These are phyloP conservation scores for Epicoccum sorghinum DNA, from an alignment of 2,329 filamentous ascomycete species.

Conservation along the genomic window DNA sequence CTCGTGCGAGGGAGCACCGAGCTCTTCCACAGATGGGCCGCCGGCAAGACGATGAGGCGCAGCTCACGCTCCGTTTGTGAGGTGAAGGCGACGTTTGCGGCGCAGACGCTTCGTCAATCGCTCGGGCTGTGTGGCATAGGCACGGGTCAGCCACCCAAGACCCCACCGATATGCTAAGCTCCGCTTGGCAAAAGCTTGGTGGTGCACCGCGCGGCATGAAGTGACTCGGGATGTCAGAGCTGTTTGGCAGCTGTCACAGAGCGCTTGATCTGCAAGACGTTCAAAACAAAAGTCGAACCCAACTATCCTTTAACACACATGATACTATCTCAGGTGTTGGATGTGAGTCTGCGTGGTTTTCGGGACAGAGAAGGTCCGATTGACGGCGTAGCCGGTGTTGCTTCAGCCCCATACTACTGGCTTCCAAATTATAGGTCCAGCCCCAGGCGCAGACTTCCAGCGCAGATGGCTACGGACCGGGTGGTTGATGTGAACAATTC, in stretches of 20 bases:
- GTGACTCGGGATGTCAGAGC: background rate
- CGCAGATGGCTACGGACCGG: background rate
- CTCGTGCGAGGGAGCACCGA: constrained; percentile 4
- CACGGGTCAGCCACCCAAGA: background rate
- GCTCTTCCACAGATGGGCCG: background rate
- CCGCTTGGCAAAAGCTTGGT: constrained; percentile 32
- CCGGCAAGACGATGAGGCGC: background rate
- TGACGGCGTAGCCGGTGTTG: background rate
- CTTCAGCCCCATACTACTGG: background rate
- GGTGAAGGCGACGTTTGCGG: constrained; percentile 1
- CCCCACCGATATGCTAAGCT: constrained; percentile 24
- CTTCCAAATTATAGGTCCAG: constrained; percentile 6
- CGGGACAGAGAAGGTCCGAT: constrained; percentile 7
- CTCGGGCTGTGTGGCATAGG: background rate
- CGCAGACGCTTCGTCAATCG: constrained; percentile 7
- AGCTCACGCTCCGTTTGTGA: background rate
- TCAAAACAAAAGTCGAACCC: background rate
- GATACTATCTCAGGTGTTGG: background rate
- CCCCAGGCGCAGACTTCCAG: background rate
- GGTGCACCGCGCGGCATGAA: background rate
- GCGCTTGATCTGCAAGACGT: background rate
- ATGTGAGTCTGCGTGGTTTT: background rate
- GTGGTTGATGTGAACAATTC: background rate
- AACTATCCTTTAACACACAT: too few species aligned
- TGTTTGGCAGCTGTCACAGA: constrained; percentile 9